phyloP scores from a whole-genome alignment of 306 rosid species.

The Mimosa pudica region DNA sequence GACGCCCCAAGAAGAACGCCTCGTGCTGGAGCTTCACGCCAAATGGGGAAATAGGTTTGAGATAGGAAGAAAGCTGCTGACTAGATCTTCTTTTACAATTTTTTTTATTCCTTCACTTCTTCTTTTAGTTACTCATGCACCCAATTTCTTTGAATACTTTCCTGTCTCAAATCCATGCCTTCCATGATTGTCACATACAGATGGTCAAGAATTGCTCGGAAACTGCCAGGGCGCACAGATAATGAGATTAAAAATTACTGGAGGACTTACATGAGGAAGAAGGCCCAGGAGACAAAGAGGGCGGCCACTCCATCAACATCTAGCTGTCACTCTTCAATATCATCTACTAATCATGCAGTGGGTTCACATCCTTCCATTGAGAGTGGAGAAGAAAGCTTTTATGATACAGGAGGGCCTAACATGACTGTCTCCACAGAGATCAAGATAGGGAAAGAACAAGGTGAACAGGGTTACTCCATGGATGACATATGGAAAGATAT shows the following conservation, averaged over 20 bases:
- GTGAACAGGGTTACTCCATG: slow-evolving; percentile 53
- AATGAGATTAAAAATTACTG: slow-evolving; percentile 96
- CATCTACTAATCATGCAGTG: slow-evolving; percentile 54
- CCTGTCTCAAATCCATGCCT: not conserved
- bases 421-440: slow-evolving; percentile 36
- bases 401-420: slow-evolving; percentile 70
- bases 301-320: slow-evolving; percentile 38
- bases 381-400: slow-evolving; percentile 72
- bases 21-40: slow-evolving; percentile 83
- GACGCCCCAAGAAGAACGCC: slow-evolving; percentile 87
- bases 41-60: slow-evolving; percentile 97
- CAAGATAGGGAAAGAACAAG: slow-evolving; percentile 36
- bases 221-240: slow-evolving; percentile 93
- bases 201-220: slow-evolving; percentile 95
- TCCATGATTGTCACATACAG: slow-evolving; percentile 38
- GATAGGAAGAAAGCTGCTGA: slow-evolving; percentile 10
- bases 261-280: slow-evolving; percentile 95
- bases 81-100: not conserved
- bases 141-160: slow-evolving; percentile 2
- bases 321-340: slow-evolving; percentile 41
- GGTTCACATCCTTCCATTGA: slow-evolving; percentile 50
- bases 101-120: not conserved
- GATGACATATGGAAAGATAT: slow-evolving; percentile 98
- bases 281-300: slow-evolving; percentile 74
- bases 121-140: not conserved